These are phyloP conservation scores for Pestalotiopsis sp. DNA, from an alignment of 2,329 filamentous ascomycete species.

Conservation along the genomic window DNA sequence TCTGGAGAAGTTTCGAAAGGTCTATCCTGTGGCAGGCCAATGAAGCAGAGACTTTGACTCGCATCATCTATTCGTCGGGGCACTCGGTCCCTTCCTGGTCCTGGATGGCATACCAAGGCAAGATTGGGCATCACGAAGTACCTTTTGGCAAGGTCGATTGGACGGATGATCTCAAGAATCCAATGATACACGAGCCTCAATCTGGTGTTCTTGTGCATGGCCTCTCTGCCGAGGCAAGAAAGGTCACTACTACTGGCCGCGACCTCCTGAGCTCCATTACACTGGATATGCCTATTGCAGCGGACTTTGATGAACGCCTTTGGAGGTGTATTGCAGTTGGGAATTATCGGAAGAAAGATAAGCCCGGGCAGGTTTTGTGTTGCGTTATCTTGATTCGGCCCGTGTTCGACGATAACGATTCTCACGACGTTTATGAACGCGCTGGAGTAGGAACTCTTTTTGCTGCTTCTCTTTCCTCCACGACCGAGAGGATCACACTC, in stretches of 20 bases:
- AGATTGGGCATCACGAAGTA: not conserved
- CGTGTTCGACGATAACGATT: not conserved
- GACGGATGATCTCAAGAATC: not conserved
- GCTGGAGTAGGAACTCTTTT: not conserved
- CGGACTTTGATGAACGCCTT: not conserved
- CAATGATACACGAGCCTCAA: not conserved
- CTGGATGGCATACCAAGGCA: not conserved
- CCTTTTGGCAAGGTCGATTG: not conserved
- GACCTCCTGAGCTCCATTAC: not conserved
- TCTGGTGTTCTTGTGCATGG: too few species aligned
- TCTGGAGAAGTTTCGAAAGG: not conserved
- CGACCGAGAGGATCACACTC: too few species aligned
- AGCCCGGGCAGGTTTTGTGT: not conserved
- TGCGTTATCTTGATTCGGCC: not conserved
- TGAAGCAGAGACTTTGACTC: not conserved
- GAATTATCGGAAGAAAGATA: not conserved
- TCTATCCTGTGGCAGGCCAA: slow-evolving; percentile 11
- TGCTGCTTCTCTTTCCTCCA: not conserved
- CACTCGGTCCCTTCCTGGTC: slow-evolving; percentile 1
- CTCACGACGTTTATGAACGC: not conserved
- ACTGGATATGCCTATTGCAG: not conserved
- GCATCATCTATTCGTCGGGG: not conserved
- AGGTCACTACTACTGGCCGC: not conserved
- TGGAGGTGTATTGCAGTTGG: not conserved
- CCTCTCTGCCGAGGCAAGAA: too few species aligned